Percentiles rank a stretch among this genome's conserved stretches.
Conservation (phyloP, 2,329 filamentous ascomycete genomes). For the Lasiodiplodia sp. region DNA sequence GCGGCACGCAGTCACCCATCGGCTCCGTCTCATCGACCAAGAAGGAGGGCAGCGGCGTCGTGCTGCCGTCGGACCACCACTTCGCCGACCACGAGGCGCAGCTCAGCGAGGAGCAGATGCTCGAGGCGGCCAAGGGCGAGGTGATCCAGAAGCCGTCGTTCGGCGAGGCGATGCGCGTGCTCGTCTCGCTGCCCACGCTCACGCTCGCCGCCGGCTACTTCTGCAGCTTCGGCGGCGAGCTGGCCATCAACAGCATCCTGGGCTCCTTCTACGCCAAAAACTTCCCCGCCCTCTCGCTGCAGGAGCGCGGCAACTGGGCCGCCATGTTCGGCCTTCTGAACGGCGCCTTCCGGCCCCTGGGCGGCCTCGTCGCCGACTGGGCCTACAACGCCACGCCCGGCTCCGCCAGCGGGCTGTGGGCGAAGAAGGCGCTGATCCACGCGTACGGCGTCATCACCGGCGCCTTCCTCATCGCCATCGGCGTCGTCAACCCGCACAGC, state of each 20-base stretch:
- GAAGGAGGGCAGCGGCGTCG: constrained; percentile 39
- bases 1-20: constrained; percentile 36
- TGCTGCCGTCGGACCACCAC: constrained; percentile 36
- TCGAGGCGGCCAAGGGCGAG: constrained; percentile 66
- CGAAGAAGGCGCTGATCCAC: constrained; percentile 69
- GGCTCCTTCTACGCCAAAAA: constrained; percentile 66
- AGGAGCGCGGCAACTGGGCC: constrained; percentile 66
- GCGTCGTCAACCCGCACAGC: constrained; percentile 67
- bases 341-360: constrained; percentile 70
- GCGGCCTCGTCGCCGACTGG: constrained; percentile 66
- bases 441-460: constrained; percentile 64
- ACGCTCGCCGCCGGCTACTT: constrained; percentile 63
- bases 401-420: constrained; percentile 60
- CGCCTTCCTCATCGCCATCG: constrained; percentile 68
- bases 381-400: constrained; percentile 57
- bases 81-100: constrained; percentile 54
- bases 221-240: constrained; percentile 67
- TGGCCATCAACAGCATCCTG: constrained; percentile 67
- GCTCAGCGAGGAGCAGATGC: constrained; percentile 59
- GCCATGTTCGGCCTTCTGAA: constrained; percentile 81
- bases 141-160: constrained; percentile 67
- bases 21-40: constrained; percentile 47
- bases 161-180: constrained; percentile 66
- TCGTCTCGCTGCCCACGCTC: constrained; percentile 66
- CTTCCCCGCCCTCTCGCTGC: constrained; percentile 63